Conservation (phyloP, 2,329 filamentous ascomycete genomes). For the Exophiala phaeomuriformis region DNA sequence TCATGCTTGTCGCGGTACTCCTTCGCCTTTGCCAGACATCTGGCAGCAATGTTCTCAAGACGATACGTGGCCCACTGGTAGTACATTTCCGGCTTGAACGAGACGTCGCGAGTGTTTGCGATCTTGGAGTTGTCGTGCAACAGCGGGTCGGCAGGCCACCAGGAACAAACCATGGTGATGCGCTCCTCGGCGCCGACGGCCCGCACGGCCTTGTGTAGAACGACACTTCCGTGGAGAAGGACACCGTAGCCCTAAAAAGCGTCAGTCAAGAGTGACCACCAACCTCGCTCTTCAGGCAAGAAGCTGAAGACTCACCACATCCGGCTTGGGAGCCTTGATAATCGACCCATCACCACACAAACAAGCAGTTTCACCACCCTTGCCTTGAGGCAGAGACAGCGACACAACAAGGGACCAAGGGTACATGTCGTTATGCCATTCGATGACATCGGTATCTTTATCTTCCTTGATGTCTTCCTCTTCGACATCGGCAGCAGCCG, state of each 20-base stretch:
- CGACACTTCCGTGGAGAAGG: slow-evolving; percentile 59
- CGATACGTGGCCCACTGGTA: slow-evolving; percentile 56
- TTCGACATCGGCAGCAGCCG: background rate
- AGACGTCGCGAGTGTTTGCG: slow-evolving; percentile 52
- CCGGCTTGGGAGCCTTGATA: slow-evolving; percentile 38
- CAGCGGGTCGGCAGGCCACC: slow-evolving; percentile 50
- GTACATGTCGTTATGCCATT: slow-evolving; percentile 28
- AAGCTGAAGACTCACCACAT: slow-evolving; percentile 31
- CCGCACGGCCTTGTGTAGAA: slow-evolving; percentile 56
- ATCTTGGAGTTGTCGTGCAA: slow-evolving; percentile 54
- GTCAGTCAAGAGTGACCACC: background rate
- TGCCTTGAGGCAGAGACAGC: slow-evolving; percentile 42
- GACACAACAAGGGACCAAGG: slow-evolving; percentile 24
- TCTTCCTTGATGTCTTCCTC: slow-evolving; percentile 13
- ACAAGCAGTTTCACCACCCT: slow-evolving; percentile 51
- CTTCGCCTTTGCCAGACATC: slow-evolving; percentile 26
- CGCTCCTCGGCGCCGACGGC: slow-evolving; percentile 53
- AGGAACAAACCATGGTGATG: slow-evolving; percentile 60
- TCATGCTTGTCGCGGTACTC: background rate
- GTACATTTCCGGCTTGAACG: slow-evolving; percentile 51
- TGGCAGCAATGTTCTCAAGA: slow-evolving; percentile 54
- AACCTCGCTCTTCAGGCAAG: too few relatives aligned
- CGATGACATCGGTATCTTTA: slow-evolving; percentile 32
- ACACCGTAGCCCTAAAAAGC: slow-evolving; percentile 51
- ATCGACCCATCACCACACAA: slow-evolving; percentile 46